Percentiles rank a stretch among this genome's conserved stretches.
Conservation (phyloP, 2,329 filamentous ascomycete species). For the Diaporthe velutina region DNA sequence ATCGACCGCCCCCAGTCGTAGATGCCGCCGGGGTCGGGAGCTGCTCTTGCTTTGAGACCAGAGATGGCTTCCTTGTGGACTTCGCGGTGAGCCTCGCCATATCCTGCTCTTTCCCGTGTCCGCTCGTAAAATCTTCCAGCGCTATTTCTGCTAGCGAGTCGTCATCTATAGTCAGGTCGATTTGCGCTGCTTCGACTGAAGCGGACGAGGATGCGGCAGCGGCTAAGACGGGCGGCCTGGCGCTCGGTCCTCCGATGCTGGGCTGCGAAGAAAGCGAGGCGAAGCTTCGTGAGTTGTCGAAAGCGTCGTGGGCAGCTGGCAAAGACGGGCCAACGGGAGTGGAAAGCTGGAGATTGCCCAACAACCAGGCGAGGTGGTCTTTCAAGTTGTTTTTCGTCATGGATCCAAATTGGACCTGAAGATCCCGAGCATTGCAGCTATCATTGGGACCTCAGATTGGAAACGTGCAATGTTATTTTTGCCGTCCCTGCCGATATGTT, state of each 20-base stretch:
- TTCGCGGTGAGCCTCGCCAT: constrained; percentile 62
- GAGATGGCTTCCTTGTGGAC: constrained; percentile 59
- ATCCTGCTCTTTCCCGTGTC: constrained; percentile 46
- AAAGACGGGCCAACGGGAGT: constrained; percentile 54
- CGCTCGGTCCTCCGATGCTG: constrained; percentile 27
- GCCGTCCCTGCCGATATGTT: background rate
- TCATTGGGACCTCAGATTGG: constrained; percentile 27
- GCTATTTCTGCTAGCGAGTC: constrained; percentile 26
- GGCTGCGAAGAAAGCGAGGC: constrained; percentile 39
- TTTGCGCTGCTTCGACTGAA: constrained; percentile 40
- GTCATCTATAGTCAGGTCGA: constrained; percentile 42
- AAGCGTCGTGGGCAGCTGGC: constrained; percentile 47
- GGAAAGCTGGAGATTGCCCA: constrained; percentile 60
- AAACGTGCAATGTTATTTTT: background rate
- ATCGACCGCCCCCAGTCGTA: constrained; percentile 47
- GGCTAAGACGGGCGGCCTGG: constrained; percentile 2
- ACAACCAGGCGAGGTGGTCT: constrained; percentile 70
- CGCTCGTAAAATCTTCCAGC: constrained; percentile 40
- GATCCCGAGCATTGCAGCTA: constrained; percentile 46
- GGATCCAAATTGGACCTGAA: constrained; percentile 57
- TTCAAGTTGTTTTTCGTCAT: constrained; percentile 70
- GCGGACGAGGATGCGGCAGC: constrained; percentile 22
- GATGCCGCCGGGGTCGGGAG: constrained; percentile 56
- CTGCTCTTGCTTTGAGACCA: constrained; percentile 57
- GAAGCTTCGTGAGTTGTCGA: constrained; percentile 44